Conservation (phyloP, 192 early-diverging fungal genomes). For the Backusella liffmaniae region DNA sequence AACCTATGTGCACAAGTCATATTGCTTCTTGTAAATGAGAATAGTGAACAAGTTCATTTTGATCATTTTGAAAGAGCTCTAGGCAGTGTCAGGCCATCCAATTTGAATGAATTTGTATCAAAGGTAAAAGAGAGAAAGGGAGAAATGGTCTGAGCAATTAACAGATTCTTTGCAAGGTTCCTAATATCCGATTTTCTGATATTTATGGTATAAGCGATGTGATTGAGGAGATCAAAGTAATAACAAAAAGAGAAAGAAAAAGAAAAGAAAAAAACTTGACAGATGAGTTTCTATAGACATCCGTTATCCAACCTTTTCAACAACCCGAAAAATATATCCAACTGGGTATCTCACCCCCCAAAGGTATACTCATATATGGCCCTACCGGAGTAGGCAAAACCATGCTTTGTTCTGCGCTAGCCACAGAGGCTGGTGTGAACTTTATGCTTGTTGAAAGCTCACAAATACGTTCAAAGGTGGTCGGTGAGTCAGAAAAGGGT, state of each 20-base stretch:
- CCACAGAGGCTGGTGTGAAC: conserved; percentile 75
- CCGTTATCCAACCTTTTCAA: conserved; percentile 56
- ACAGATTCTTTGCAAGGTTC: conserved; percentile 44
- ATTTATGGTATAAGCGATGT: conserved; percentile 77
- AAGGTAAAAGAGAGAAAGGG: conserved; percentile 28
- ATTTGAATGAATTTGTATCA: conserved; percentile 49
- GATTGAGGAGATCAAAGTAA: conserved; percentile 62
- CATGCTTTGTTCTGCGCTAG: conserved; percentile 80
- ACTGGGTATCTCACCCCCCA: conserved; percentile 70
- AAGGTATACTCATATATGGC: conserved; percentile 83
- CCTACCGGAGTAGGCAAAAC: conserved; percentile 92
- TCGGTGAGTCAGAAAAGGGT: conserved; percentile 91
- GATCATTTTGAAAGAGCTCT: conserved; percentile 45
- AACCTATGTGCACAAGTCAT: conserved; percentile 58
- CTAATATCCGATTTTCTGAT: conserved; percentile 61
- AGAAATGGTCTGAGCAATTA: background rate
- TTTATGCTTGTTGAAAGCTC: conserved; percentile 85
- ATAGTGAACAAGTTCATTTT: conserved; percentile 27
- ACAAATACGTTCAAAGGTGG: conserved; percentile 84
- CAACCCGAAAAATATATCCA: conserved; percentile 48
- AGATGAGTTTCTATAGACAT: conserved; percentile 24
- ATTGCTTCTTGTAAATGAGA: conserved; percentile 45
- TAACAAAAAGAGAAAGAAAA: background rate
- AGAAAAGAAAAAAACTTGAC: background rate
- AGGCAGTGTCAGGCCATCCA: conserved; percentile 51